Evolutionary conservation across 169 alveolate genomes (phyloP).

Genomic region (Eimeria tenella): DNA sequence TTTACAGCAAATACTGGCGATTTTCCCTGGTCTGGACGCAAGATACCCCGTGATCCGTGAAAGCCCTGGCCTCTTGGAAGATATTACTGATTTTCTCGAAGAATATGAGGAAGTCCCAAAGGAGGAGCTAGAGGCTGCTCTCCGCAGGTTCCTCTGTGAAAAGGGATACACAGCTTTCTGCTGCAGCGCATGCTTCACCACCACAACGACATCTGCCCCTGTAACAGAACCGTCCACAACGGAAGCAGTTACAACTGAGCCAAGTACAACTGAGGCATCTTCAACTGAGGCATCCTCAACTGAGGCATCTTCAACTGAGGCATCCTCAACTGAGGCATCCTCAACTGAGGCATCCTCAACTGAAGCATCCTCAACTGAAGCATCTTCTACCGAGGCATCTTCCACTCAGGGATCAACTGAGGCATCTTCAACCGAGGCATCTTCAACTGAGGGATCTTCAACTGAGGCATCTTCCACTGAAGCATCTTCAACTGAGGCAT

Average conservation of each 20-base stretch:
- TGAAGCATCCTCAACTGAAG: neutral
- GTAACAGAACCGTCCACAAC: neutral
- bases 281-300: neutral
- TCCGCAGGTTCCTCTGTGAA: neutral
- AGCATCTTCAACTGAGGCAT: neutral
- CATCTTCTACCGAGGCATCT: neutral
- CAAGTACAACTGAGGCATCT: conserved; percentile 10
- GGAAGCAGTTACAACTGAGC: conserved; percentile 9
- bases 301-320: neutral
- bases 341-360: neutral
- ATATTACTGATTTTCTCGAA: neutral
- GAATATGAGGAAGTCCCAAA: neutral
- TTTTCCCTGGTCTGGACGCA: conserved; percentile 45
- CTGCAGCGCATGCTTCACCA: conserved; percentile 29
- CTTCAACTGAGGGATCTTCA: neutral
- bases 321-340: neutral
- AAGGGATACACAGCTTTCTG: conserved; percentile 32
- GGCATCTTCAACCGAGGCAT: neutral
- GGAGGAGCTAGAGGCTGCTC: conserved; percentile 10
- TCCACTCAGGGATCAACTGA: neutral
- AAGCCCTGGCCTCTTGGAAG: conserved; percentile 38
- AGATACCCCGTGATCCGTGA: conserved; percentile 36
- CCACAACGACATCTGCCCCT: conserved; percentile 21
- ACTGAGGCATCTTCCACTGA: neutral
- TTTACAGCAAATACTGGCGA: conserved; percentile 23